Evolutionary conservation across 441 rosid genomes (phyloP).

Genomic region (Eutrema salsugineum): DNA sequence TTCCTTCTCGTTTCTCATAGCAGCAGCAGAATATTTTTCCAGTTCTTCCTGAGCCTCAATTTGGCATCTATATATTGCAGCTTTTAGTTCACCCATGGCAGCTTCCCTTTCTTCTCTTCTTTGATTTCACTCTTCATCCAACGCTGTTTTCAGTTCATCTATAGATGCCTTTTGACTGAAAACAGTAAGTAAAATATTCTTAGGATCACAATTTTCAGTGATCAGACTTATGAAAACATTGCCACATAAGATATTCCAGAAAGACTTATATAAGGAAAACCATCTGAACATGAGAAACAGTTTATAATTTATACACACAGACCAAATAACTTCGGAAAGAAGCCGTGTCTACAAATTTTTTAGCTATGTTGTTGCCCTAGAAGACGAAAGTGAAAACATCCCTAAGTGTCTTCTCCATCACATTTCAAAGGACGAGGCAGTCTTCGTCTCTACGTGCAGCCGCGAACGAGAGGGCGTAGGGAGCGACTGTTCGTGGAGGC

Average conservation of each 20-base stretch:
- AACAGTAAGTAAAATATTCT: conserved; percentile 16
- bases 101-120: conserved; percentile 82
- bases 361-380: background rate
- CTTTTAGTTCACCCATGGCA: conserved; percentile 66
- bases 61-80: conserved; percentile 80
- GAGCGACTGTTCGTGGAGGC: conserved; percentile 12
- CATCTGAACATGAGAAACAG: background rate
- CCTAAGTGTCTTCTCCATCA: background rate
- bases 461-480: conserved; percentile 19
- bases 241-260: background rate
- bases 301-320: background rate
- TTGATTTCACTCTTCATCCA: conserved; percentile 84
- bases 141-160: conserved; percentile 59
- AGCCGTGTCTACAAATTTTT: background rate
- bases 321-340: background rate
- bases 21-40: conserved; percentile 56
- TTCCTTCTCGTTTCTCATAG: conserved; percentile 63
- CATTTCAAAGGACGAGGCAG: conserved; percentile 26
- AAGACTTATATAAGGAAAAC: background rate
- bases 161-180: conserved; percentile 81
- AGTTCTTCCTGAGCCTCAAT: conserved; percentile 73
- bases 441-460: conserved; percentile 30
- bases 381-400: background rate
- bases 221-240: background rate
- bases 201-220: background rate